A percentile compares a stretch with the other conserved stretches of the same genome.
Evolutionary conservation across 2,329 filamentous ascomycete species (phyloP).

Genomic region (Paracamarosporium sp.): DNA sequence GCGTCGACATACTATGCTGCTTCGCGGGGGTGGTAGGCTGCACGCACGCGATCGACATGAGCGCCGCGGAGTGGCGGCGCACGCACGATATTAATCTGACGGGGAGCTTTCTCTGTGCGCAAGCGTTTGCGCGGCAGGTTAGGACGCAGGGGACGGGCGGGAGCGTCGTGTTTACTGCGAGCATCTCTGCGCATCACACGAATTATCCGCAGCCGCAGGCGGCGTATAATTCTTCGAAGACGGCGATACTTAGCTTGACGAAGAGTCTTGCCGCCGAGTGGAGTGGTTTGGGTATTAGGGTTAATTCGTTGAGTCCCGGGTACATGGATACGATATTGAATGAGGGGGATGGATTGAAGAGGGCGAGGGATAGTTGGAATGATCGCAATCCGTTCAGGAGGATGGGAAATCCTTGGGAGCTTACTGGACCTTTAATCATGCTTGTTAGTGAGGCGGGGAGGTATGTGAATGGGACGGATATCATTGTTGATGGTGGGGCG

Average conservation of each 20-base stretch:
- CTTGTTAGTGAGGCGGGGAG: conserved; percentile 66
- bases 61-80: conserved; percentile 64
- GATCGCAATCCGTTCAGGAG: conserved; percentile 67
- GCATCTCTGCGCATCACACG: conserved; percentile 71
- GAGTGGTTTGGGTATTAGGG: conserved; percentile 72
- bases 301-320: conserved; percentile 74
- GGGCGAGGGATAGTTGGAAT: conserved; percentile 63
- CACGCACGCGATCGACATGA: conserved; percentile 66
- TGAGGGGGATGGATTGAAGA: conserved; percentile 65
- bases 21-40: conserved; percentile 74
- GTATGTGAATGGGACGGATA: conserved; percentile 73
- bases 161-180: conserved; percentile 70
- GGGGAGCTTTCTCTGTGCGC: conserved; percentile 73
- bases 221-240: conserved; percentile 76
- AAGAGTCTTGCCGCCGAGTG: conserved; percentile 75
- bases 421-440: conserved; percentile 68
- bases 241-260: conserved; percentile 68
- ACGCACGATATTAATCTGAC: conserved; percentile 76
- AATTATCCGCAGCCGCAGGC: conserved; percentile 77
- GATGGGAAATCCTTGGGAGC: conserved; percentile 69
- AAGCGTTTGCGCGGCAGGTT: conserved; percentile 62
- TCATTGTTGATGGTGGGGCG: conserved; percentile 66
- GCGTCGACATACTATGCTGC: conserved; percentile 64
- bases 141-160: conserved; percentile 57
- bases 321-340: conserved; percentile 83